Evolutionary conservation across 2,329 filamentous ascomycete genomes (phyloP).

Genomic region (Diaporthe citri): DNA sequence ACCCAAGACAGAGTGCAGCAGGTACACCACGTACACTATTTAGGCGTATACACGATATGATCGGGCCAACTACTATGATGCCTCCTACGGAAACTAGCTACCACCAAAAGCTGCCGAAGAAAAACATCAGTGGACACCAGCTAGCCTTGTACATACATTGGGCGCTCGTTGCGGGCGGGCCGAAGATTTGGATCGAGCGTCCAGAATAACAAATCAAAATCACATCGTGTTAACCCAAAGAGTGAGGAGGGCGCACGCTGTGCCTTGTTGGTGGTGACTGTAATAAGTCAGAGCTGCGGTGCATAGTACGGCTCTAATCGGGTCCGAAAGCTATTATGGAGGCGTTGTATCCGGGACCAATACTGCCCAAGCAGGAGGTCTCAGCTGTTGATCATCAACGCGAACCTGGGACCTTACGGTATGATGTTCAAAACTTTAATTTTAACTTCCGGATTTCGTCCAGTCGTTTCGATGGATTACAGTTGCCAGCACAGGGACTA

Average conservation of each 20-base stretch:
- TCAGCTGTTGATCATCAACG: not conserved
- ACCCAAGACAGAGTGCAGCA: not conserved
- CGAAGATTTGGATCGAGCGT: not conserved
- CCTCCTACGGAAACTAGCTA: not conserved
- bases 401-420: not conserved
- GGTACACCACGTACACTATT: not conserved
- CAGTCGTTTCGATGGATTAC: not conserved
- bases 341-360: not conserved
- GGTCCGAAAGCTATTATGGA: not conserved
- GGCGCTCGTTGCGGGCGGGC: not conserved
- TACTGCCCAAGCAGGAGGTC: not conserved
- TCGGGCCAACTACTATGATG: not conserved
- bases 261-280: not conserved
- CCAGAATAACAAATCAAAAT: not conserved
- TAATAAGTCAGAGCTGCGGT: not conserved
- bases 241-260: not conserved
- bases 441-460: not conserved
- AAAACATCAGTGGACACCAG: not conserved
- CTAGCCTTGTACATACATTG: not conserved
- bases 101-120: not conserved
- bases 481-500: not conserved
- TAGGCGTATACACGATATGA: not conserved
- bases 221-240: not conserved
- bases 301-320: constrained; percentile 4
- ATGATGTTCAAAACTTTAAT: constrained; percentile 7